Evolutionary conservation across 306 rosid genomes (phyloP).

Genomic region (Datisca glomerata): DNA sequence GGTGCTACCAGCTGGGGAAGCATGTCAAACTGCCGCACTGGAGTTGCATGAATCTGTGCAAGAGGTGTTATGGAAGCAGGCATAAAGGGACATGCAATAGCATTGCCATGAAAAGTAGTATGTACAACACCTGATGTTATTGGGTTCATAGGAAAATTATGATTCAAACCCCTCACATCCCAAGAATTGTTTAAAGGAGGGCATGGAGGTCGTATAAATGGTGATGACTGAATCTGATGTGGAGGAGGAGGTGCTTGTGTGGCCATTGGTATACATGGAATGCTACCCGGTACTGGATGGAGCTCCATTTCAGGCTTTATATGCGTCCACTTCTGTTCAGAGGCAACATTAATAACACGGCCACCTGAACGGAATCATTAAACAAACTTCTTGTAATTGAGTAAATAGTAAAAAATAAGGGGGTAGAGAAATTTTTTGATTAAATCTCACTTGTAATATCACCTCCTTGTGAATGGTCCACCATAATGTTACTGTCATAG

Average conservation of each 20-base stretch:
- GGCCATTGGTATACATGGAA: constrained; percentile 34
- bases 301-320: constrained; percentile 28
- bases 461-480: constrained; percentile 78
- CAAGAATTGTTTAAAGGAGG: constrained; percentile 72
- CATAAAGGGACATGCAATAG: constrained; percentile 53
- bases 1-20: constrained; percentile 39
- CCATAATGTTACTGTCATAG: constrained; percentile 31
- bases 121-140: constrained; percentile 37
- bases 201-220: constrained; percentile 48
- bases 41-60: constrained; percentile 61
- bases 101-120: constrained; percentile 41
- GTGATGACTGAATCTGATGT: constrained; percentile 57
- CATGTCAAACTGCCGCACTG: constrained; percentile 47
- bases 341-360: constrained; percentile 19
- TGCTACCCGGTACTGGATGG: constrained; percentile 35
- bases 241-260: constrained; percentile 62
- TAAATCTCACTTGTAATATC: constrained; percentile 1
- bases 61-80: constrained; percentile 87
- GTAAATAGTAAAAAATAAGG: neutral
- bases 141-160: constrained; percentile 47
- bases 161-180: constrained; percentile 60
- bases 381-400: constrained; percentile 4
- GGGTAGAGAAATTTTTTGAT: neutral
- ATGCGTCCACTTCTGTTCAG: constrained; percentile 23
- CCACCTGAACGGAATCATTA: constrained; percentile 13